Evolutionary conservation across 2,329 filamentous ascomycete genomes (phyloP), one percentile per base, ranked within the genome.

Genomic region (Talaromyces sp.): DNA sequence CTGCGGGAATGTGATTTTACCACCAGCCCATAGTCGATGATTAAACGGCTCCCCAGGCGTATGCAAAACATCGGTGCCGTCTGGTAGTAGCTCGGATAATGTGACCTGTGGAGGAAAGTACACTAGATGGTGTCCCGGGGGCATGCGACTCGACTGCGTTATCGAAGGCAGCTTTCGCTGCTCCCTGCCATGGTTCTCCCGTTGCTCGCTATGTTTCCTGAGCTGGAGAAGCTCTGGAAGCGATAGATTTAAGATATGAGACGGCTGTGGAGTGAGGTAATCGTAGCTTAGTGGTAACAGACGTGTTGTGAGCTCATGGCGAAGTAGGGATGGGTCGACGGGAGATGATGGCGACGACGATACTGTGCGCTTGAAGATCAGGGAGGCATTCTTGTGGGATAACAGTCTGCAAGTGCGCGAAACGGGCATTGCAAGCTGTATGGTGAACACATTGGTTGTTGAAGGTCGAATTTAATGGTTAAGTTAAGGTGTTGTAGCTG

Each of bases 11-110:
- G 69, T 69, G 8, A 97, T 73, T 40, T 81, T 80, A 0, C 93
- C 94, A 33, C 92, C 91, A 13, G 89, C 90, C 94, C 94, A 99
- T 77, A 99, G 84, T 17, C 94, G 85, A 21, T 89, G 83, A 53
- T 80, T 80, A 70, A 89, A 96, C 1, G 86, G 85, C 3, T 70
- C 69, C 1, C 88, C 89, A 0, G 93, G 93, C 22, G 80, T 86
- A 69, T 96, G 91, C 55, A 87, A 79, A 4, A 83, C 78, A 70
- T 97, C 93, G 1, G 92, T 95, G 58, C 94, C 93, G 75, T 99
- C 94, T 1, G 84, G 78, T 17, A 91, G 81, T 43, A 97, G 82
- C 35, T 78, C 65, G 7, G 81, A 82, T 13, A 83, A 76, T 0
- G 82, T 78, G 17, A 87, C 77, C 62, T 85, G 82, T 10, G 88